A percentile compares a stretch with the other conserved stretches of the same genome.
phyloP scores from a whole-genome alignment of 495 filamentous ascomycete genomes.

The Aspergillus affinis region DNA sequence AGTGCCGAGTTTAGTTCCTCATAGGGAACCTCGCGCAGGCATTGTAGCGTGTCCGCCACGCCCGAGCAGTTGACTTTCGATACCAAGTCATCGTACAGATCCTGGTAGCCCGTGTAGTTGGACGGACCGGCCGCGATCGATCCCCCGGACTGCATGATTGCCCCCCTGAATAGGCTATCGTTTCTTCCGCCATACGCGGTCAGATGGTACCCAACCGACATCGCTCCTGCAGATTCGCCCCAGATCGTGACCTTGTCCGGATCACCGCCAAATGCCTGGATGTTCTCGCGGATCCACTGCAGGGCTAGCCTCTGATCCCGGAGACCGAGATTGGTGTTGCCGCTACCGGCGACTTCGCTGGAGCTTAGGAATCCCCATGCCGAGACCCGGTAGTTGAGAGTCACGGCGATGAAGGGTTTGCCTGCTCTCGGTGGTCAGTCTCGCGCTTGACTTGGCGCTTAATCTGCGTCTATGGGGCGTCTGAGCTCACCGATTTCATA shows the following conservation, averaged over 20 bases:
- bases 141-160: slow-evolving; percentile 49
- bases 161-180: slow-evolving; percentile 44
- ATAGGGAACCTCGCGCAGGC: slow-evolving; percentile 47
- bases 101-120: slow-evolving; percentile 35
- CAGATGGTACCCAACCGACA: slow-evolving; percentile 53
- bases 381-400: slow-evolving; percentile 58
- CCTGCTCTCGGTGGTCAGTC: slow-evolving; percentile 6
- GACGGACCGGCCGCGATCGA: slow-evolving; percentile 35
- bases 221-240: slow-evolving; percentile 62
- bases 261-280: slow-evolving; percentile 54
- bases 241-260: slow-evolving; percentile 65
- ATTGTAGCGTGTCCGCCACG: slow-evolving; percentile 41
- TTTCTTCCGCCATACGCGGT: slow-evolving; percentile 51
- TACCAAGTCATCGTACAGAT: slow-evolving; percentile 41
- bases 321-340: slow-evolving; percentile 57
- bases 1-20: slow-evolving; percentile 40
- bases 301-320: slow-evolving; percentile 61
- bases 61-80: slow-evolving; percentile 33
- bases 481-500: slow-evolving; percentile 41
- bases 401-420: slow-evolving; percentile 61
- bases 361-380: slow-evolving; percentile 54
- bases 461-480: not conserved
- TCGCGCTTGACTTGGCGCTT: not conserved
- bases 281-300: slow-evolving; percentile 61
- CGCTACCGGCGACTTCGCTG: slow-evolving; percentile 32